These are phyloP conservation scores for Austropuccinia psidii DNA, from an alignment of 1,284 basidiomycete species.

Conservation along the genomic window DNA sequence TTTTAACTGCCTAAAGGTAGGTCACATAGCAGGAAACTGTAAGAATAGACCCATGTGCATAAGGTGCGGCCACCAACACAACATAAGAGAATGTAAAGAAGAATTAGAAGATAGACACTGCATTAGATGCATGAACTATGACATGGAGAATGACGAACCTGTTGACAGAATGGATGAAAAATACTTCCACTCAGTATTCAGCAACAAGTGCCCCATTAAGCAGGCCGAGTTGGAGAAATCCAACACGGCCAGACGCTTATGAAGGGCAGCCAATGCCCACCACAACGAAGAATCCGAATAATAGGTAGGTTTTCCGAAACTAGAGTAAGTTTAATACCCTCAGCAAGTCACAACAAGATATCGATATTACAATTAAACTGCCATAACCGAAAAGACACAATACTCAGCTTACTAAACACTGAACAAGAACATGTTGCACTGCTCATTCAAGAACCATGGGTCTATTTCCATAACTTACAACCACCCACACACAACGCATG, in stretches of 20 bases:
- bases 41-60: background rate
- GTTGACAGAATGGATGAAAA: too few relatives aligned
- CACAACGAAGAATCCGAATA: too few relatives aligned
- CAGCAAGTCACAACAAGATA: too few relatives aligned
- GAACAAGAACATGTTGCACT: background rate
- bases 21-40: background rate
- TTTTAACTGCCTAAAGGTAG: background rate
- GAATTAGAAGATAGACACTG: too few relatives aligned
- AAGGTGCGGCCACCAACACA: background rate
- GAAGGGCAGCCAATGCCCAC: too few relatives aligned
- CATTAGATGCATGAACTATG: too few relatives aligned
- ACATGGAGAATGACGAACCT: too few relatives aligned
- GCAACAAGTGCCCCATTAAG: too few relatives aligned
- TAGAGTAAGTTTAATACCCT: too few relatives aligned
- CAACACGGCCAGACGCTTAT: too few relatives aligned
- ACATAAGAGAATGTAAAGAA: background rate
- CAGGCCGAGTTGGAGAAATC: too few relatives aligned
- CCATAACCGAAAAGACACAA: conserved; percentile 15
- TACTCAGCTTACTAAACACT: background rate
- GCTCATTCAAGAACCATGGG: conserved; percentile 1
- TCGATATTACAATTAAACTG: conserved; percentile 12
- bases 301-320: too few relatives aligned
- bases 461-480: background rate
- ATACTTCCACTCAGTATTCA: background rate
- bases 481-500: background rate